phyloP scores from a whole-genome alignment of 176 grass and related monocot genomes.

The Oryza glaberrima region DNA sequence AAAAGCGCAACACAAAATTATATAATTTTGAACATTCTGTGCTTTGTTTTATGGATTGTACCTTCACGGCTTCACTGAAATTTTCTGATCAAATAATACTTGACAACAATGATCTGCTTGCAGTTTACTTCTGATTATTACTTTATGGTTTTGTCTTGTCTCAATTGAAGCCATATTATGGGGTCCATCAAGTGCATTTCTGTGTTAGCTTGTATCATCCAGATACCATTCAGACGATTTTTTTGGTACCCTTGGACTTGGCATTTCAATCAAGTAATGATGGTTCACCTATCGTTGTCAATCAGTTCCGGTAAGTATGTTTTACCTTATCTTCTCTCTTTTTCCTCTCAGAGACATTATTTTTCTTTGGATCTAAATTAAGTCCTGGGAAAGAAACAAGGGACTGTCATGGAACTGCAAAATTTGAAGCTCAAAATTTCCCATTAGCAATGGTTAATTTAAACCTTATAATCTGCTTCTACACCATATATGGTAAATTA shows the following conservation, averaged over 20 bases:
- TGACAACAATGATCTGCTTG: neutral
- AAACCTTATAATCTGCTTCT: neutral
- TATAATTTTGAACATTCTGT: slow-evolving; percentile 9
- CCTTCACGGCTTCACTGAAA: neutral
- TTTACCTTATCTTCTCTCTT: slow-evolving; percentile 9
- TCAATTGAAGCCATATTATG: neutral
- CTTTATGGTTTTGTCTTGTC: neutral
- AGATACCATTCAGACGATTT: slow-evolving; percentile 22
- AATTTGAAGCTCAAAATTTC: neutral
- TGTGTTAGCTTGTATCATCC: neutral
- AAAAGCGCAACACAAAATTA: neutral
- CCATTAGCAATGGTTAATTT: neutral
- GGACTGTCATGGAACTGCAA: neutral
- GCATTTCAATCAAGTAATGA: slow-evolving; percentile 18
- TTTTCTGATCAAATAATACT: neutral
- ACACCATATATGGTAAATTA: neutral
- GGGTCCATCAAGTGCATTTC: slow-evolving; percentile 9
- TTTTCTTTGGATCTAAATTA: slow-evolving; percentile 24
- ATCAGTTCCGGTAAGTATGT: neutral
- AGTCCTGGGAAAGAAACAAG: too few species aligned
- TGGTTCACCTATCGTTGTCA: slow-evolving; percentile 16
- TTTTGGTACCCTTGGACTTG: slow-evolving; percentile 1
- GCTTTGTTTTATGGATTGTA: neutral
- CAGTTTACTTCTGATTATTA: slow-evolving; percentile 6
- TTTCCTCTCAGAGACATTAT: neutral